Evolutionary conservation across 257 asterid genomes (phyloP).

Genomic region (Capsicum chinense): DNA sequence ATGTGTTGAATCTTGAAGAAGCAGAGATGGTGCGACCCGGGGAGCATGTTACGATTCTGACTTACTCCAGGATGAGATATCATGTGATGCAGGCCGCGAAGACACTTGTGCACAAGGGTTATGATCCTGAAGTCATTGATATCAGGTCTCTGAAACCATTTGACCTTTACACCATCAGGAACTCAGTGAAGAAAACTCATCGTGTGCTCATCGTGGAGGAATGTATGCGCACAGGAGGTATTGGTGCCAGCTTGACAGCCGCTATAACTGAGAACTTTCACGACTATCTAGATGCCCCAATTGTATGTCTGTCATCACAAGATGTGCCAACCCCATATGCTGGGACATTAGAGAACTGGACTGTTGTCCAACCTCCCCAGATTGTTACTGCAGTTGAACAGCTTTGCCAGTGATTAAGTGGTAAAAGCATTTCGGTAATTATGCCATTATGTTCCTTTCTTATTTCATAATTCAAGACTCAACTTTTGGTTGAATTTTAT

Average conservation of each 20-base stretch:
- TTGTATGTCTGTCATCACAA: constrained; percentile 78
- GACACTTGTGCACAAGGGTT: constrained; percentile 75
- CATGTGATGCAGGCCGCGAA: constrained; percentile 92
- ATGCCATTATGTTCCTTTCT: neutral
- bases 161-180: constrained; percentile 76
- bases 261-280: constrained; percentile 73
- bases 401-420: constrained; percentile 54
- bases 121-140: constrained; percentile 86
- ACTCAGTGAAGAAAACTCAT: constrained; percentile 83
- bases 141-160: constrained; percentile 85
- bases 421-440: neutral
- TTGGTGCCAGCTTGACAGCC: constrained; percentile 84
- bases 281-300: constrained; percentile 81
- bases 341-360: constrained; percentile 76
- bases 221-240: constrained; percentile 97
- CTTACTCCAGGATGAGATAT: constrained; percentile 87
- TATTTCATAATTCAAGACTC: neutral
- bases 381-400: constrained; percentile 85
- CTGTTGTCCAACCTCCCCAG: constrained; percentile 85
- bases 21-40: constrained; percentile 92
- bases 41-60: constrained; percentile 70
- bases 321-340: constrained; percentile 92
- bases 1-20: constrained; percentile 69
- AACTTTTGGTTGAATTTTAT: neutral
- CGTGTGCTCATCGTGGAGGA: constrained; percentile 81